Conservation (phyloP, 83 land plant genomes). For the Picea mariana region DNA sequence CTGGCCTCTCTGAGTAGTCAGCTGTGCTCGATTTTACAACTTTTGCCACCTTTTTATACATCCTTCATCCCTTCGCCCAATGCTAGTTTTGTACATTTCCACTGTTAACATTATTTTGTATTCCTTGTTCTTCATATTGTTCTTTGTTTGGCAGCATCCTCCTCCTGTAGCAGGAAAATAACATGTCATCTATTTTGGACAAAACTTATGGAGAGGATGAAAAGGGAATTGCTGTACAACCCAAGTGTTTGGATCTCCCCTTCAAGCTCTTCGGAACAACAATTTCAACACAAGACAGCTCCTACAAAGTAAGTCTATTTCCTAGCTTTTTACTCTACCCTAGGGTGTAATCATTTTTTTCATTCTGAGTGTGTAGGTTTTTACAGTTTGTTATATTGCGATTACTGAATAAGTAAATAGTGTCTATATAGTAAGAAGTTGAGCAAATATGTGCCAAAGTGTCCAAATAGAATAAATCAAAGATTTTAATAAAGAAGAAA, state of each 20-base stretch:
- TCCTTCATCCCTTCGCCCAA: neutral
- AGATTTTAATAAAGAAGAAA: no score
- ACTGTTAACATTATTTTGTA: constrained; percentile 4
- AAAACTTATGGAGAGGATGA: neutral
- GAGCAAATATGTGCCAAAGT: no score
- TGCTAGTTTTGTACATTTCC: neutral
- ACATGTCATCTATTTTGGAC: neutral
- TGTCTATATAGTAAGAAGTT: no score
- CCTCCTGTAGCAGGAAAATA: neutral
- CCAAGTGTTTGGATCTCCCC: neutral
- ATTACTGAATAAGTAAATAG: no score
- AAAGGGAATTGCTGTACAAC: neutral
- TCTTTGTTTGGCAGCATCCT: neutral
- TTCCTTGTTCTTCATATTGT: neutral
- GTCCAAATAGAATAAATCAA: no score
- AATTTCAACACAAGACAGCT: neutral
- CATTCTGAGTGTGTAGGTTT: no score
- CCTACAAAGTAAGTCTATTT: neutral
- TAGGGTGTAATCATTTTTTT: no score
- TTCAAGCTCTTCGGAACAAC: constrained; percentile 12
- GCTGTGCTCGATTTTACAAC: constrained; percentile 3
- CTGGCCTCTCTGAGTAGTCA: neutral
- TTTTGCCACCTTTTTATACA: constrained; percentile 15
- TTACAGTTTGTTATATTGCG: no score
- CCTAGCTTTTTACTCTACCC: neutral